Evolutionary conservation across 2,329 filamentous ascomycete species (phyloP).

Genomic region (Fusarium anguioides): DNA sequence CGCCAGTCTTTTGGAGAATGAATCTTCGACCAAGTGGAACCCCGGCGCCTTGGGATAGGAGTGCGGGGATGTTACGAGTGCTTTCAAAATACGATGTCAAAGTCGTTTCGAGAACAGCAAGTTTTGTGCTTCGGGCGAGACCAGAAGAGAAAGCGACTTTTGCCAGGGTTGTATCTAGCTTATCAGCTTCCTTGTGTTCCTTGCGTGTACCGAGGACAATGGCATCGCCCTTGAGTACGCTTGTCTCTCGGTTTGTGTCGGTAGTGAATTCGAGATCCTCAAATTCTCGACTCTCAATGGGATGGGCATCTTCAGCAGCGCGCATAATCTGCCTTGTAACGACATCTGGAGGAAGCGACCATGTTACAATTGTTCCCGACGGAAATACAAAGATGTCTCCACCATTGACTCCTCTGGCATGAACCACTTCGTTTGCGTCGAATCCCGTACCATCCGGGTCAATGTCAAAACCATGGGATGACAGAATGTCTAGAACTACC

Average conservation of each 20-base stretch:
- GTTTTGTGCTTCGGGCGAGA: constrained; percentile 89
- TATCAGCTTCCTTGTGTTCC: constrained; percentile 58
- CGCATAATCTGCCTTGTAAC: constrained; percentile 79
- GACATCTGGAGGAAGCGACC: constrained; percentile 83
- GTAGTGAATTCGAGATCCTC: constrained; percentile 91
- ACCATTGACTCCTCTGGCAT: constrained; percentile 69
- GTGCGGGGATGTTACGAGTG: constrained; percentile 82
- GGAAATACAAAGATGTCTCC: constrained; percentile 97
- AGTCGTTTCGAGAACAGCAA: constrained; percentile 88
- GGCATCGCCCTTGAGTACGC: constrained; percentile 84
- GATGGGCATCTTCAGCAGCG: constrained; percentile 80
- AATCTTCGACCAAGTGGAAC: constrained; percentile 70
- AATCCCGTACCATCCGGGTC: constrained; percentile 72
- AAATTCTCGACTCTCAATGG: constrained; percentile 76
- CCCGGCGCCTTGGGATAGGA: constrained; percentile 73
- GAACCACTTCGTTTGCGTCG: constrained; percentile 70
- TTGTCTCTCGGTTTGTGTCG: constrained; percentile 77
- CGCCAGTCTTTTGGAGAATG: constrained; percentile 92
- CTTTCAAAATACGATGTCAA: constrained; percentile 87
- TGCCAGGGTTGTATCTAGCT: constrained; percentile 75
- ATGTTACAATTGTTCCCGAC: constrained; percentile 91
- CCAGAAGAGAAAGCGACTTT: constrained; percentile 98
- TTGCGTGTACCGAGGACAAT: constrained; percentile 86
- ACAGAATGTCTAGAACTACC: constrained; percentile 66
- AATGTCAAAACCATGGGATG: constrained; percentile 68